Evolutionary conservation across 2,329 filamentous ascomycete species (phyloP), one percentile per base, ranked within the genome.

Genomic region (Penicillium palitans): DNA sequence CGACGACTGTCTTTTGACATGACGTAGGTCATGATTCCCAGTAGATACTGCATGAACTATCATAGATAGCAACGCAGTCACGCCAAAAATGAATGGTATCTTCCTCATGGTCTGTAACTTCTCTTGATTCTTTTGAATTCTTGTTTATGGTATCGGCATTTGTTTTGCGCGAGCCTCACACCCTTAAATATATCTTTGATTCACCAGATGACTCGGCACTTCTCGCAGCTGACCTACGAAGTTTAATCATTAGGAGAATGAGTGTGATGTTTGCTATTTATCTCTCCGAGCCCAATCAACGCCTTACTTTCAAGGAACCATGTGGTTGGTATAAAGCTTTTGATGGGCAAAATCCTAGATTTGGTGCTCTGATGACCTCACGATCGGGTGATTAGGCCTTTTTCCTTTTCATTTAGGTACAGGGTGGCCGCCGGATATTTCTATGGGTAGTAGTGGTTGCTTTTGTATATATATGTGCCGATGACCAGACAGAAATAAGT

Each of bases 11-110:
- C 41, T 24, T 29, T 59, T 50, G 19, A 5, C 31, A 15, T 10
- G 31, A 25, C 24, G 21, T 12, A 19, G 24, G 3, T 49, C 31
- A 9, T 19, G 25, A 10, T 19, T 15, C 0, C 13, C 15, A 2
- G 19, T 46, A 27, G 63, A 57, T 4, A 60, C 6, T 4, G 46
- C 55, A 48, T 46, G 40, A 8, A n/a, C 27, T 13, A 47, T 21
- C 3, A 46, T 39, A 8, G 37, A 57, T 19, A 61, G 8, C 21
- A 55, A 35, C 2, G 39, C 44, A 21, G 59, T n/a, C 0, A 45
- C 31, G 4, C 31, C 55, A 2, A 59, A 8, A 12, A 53, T 37
- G 0, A 48, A 39, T 6, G 21, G 15, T 37, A 42, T 17, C 17
- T 21, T 21, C 33, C 41, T 47, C 52, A 50, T 49, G 25, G 1